phyloP scores from a whole-genome alignment of 1,139 yeast species.

The Citeromyces siamensis region DNA sequence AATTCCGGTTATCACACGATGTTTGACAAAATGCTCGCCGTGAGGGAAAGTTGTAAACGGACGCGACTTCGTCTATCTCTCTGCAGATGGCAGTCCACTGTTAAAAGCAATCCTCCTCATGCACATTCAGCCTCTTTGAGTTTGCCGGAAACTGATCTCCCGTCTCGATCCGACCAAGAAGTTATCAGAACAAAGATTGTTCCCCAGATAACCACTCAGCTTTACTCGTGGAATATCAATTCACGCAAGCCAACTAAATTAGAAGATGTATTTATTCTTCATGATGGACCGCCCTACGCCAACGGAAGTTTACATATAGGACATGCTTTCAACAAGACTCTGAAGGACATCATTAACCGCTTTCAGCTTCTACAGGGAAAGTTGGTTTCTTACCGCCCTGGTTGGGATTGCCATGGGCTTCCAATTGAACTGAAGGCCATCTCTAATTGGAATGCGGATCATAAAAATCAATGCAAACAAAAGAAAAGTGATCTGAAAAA shows the following conservation, averaged over 20 bases:
- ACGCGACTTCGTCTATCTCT: no score
- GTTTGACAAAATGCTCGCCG: no score
- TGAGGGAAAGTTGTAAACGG: no score
- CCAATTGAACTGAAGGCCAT: conserved; percentile 89
- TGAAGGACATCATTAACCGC: conserved; percentile 78
- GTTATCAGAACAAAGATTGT: conserved; percentile 17
- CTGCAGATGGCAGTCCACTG: neutral
- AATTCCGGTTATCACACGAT: no score
- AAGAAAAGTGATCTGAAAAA: conserved; percentile 20
- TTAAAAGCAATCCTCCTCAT: conserved; percentile 13
- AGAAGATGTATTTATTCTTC: conserved; percentile 45
- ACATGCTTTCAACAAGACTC: conserved; percentile 80
- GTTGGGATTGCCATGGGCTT: conserved; percentile 98
- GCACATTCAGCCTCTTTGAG: conserved; percentile 32
- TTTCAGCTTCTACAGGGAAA: conserved; percentile 53
- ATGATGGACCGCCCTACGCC: conserved; percentile 98
- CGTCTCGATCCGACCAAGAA: conserved; percentile 31
- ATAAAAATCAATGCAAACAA: conserved; percentile 19
- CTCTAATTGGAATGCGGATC: conserved; percentile 23
- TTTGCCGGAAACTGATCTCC: conserved; percentile 41
- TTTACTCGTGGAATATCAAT: conserved; percentile 29
- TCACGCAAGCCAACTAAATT: conserved; percentile 8
- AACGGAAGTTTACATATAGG: conserved; percentile 92
- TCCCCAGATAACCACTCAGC: conserved; percentile 22
- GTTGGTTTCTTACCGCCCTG: conserved; percentile 65